Conservation (phyloP, 2,329 filamentous ascomycete genomes). For the Ramularia collo-cygni region DNA sequence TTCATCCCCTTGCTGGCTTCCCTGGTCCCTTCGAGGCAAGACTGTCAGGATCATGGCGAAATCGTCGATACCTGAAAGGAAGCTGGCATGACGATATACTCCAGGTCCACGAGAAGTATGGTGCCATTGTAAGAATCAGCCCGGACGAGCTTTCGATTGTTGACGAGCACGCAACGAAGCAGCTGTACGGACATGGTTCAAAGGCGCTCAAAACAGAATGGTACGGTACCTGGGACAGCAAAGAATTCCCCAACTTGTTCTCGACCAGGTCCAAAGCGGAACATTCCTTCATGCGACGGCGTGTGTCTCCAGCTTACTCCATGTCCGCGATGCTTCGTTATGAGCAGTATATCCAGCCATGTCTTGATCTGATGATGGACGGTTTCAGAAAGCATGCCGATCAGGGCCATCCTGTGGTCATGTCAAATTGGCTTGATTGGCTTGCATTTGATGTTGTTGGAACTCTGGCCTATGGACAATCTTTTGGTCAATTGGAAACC, state of each 20-base stretch:
- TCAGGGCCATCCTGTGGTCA: conserved; percentile 18
- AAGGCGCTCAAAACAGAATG: conserved; percentile 32
- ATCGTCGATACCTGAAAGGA: conserved; percentile 5
- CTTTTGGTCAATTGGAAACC: conserved; percentile 13
- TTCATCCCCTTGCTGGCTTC: conserved; percentile 9
- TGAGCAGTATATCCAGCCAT: conserved; percentile 30
- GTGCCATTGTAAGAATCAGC: conserved; percentile 40
- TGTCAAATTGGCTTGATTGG: conserved; percentile 14
- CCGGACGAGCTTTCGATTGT: conserved; percentile 44
- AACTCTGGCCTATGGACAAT: conserved; percentile 28
- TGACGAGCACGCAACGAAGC: conserved; percentile 34
- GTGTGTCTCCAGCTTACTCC: conserved; percentile 4
- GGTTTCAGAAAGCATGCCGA: conserved; percentile 18
- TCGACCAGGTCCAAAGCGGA: conserved; percentile 1
- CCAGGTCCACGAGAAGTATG: conserved; percentile 32
- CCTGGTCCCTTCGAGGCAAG: conserved; percentile 11
- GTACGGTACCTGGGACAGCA: conserved; percentile 16
- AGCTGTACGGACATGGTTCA: conserved; percentile 31
- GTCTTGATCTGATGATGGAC: conserved; percentile 31
- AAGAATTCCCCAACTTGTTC: conserved; percentile 23
- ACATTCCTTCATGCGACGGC: conserved; percentile 8
- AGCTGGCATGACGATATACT: conserved; percentile 11
- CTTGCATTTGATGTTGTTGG: conserved; percentile 75
- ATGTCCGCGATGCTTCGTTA: conserved; percentile 31
- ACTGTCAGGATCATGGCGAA: conserved; percentile 9